Conservation (phyloP, 495 filamentous ascomycete genomes). For the Evansstolkia leycettana region DNA sequence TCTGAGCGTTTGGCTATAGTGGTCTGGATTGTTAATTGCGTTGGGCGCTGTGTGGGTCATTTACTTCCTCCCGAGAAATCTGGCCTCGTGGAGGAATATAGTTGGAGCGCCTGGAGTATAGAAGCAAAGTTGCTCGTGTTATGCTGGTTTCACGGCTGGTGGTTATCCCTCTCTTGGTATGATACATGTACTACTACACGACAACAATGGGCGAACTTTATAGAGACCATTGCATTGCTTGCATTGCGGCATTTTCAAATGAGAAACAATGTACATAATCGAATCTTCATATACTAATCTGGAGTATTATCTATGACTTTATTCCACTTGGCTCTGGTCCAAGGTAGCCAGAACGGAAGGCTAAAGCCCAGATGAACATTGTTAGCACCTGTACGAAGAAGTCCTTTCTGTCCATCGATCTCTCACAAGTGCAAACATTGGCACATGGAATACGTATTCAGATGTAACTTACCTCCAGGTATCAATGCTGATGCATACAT, state of each 20-base stretch:
- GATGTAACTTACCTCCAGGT: constrained; percentile 43
- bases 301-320: background rate
- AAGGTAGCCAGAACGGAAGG: constrained; percentile 26
- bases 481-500: constrained; percentile 57
- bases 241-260: too few relatives aligned
- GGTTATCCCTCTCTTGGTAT: too few relatives aligned
- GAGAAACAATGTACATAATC: too few relatives aligned
- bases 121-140: background rate
- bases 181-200: constrained; percentile 6
- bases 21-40: constrained; percentile 63
- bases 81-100: constrained; percentile 49
- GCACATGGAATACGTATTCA: too few relatives aligned
- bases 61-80: constrained; percentile 62
- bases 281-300: too few relatives aligned
- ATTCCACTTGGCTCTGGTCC: constrained; percentile 16
- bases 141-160: too few relatives aligned
- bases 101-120: constrained; percentile 70
- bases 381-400: too few relatives aligned
- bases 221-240: too few relatives aligned
- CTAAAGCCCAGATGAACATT: constrained; percentile 8
- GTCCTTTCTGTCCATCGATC: too few relatives aligned
- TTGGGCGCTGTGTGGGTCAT: constrained; percentile 54
- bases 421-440: too few relatives aligned
- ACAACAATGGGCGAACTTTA: too few relatives aligned
- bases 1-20: constrained; percentile 36